Evolutionary conservation across 2,329 filamentous ascomycete genomes (phyloP).

Genomic region (Cladosporium sp.): DNA sequence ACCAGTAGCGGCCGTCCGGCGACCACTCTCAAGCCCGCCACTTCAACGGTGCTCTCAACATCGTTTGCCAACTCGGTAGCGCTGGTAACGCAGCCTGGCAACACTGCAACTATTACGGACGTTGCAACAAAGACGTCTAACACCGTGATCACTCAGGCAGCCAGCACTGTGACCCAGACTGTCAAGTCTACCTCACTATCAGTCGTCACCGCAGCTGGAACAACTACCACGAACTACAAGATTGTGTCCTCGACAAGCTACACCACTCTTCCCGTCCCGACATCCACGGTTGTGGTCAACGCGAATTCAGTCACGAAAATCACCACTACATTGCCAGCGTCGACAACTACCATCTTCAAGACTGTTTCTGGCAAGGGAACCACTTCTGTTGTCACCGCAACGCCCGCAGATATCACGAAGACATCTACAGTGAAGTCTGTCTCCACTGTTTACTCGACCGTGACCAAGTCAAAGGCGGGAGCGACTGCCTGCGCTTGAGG

Average conservation of each 20-base stretch:
- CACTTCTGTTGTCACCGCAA: conserved; percentile 13
- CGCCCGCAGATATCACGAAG: conserved; percentile 16
- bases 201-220: conserved; percentile 6
- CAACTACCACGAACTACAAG: conserved; percentile 15
- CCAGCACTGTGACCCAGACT: conserved; percentile 10
- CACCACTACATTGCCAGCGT: conserved; percentile 22
- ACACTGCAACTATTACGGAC: conserved; percentile 19
- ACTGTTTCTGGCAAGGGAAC: conserved; percentile 13
- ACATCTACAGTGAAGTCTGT: conserved; percentile 19
- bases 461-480: conserved; percentile 20
- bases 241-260: conserved; percentile 17
- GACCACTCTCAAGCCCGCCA: conserved; percentile 24
- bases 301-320: conserved; percentile 20
- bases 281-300: conserved; percentile 12
- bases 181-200: conserved; percentile 4
- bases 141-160: conserved; percentile 9
- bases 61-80: conserved; percentile 12
- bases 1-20: conserved; percentile 23
- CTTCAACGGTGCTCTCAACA: conserved; percentile 21
- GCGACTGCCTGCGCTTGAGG: conserved; percentile 15
- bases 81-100: conserved; percentile 19
- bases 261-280: conserved; percentile 10
- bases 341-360: conserved; percentile 15
- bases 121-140: conserved; percentile 5
- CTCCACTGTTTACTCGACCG: conserved; percentile 16